Conservation (phyloP, 176 grass and related monocot genomes). For the Otatea glauca region DNA sequence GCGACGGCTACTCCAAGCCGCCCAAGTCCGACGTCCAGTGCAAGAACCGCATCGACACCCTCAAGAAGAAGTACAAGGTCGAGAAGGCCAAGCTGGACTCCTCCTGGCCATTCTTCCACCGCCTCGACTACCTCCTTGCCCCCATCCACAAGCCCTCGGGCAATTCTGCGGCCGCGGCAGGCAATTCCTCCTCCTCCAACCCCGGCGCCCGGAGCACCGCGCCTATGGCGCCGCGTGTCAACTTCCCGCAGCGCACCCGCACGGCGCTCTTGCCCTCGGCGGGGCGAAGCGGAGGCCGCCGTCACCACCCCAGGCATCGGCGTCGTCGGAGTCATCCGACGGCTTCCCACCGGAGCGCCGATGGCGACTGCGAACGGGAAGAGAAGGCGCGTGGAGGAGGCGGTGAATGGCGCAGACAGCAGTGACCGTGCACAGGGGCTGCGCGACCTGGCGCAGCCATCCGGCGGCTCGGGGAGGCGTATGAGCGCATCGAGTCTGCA, state of each 20-base stretch:
- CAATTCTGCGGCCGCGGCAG: neutral
- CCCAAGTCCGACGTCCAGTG: conserved; percentile 87
- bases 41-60: conserved; percentile 97
- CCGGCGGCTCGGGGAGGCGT: conserved; percentile 69
- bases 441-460: conserved; percentile 66
- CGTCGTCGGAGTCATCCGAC: conserved; percentile 78
- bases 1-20: conserved; percentile 77
- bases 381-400: conserved; percentile 41
- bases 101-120: conserved; percentile 77
- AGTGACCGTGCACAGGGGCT: conserved; percentile 50
- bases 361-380: conserved; percentile 56
- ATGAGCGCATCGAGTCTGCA: conserved; percentile 74
- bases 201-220: conserved; percentile 33
- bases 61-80: conserved; percentile 98
- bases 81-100: conserved; percentile 67
- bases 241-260: conserved; percentile 76
- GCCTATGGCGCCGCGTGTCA: conserved; percentile 50
- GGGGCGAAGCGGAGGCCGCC: conserved; percentile 48
- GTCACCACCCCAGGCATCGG: conserved; percentile 49
- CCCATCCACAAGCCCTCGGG: conserved; percentile 47
- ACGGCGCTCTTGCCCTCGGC: conserved; percentile 41
- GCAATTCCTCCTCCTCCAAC: conserved; percentile 19
- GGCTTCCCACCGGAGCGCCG: conserved; percentile 73
- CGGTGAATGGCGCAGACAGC: conserved; percentile 33
- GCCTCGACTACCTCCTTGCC: conserved; percentile 79